These are phyloP conservation scores for Russula sp. DNA, from an alignment of 768 basidiomycete species.

Conservation along the genomic window DNA sequence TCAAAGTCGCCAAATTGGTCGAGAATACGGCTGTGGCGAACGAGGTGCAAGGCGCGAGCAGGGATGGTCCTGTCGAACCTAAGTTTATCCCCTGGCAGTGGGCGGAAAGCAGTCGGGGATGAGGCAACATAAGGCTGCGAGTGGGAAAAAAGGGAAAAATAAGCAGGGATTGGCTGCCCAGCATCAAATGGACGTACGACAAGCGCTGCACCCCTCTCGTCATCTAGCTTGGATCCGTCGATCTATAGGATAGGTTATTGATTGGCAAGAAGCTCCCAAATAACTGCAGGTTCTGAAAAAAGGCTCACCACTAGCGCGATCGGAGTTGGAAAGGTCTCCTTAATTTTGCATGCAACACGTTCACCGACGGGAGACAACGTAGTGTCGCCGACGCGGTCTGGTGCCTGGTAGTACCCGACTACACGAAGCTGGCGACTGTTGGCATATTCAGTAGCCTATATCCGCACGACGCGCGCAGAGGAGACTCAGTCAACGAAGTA, in stretches of 20 bases:
- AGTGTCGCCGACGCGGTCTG: slow-evolving; percentile 54
- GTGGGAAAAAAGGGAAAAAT: not conserved
- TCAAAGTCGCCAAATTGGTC: slow-evolving; percentile 72
- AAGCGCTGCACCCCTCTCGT: slow-evolving; percentile 5
- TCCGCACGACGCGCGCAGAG: not conserved
- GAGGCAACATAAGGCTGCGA: slow-evolving; percentile 1
- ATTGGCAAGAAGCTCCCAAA: slow-evolving; percentile 36
- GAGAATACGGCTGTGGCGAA: slow-evolving; percentile 47
- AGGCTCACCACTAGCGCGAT: slow-evolving; percentile 63
- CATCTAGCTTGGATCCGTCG: slow-evolving; percentile 22
- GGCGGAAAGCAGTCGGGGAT: not conserved
- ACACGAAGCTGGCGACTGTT: slow-evolving; percentile 45
- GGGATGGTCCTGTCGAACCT: slow-evolving; percentile 31
- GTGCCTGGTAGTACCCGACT: slow-evolving; percentile 75
- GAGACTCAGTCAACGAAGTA: not conserved
- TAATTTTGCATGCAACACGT: slow-evolving; percentile 51
- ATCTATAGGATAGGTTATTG: slow-evolving; percentile 44
- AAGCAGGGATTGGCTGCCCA: not conserved
- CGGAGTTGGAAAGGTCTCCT: slow-evolving; percentile 48
- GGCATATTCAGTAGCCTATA: slow-evolving; percentile 56
- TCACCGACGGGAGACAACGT: slow-evolving; percentile 62
- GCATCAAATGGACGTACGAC: slow-evolving; percentile 7
- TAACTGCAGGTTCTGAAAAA: not conserved
- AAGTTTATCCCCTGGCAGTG: not conserved
- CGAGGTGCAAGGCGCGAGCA: slow-evolving; percentile 41